Base-by-base conservation (phyloP, 2,329 filamentous ascomycete species). In the Pseudogymnoascus sp. region DNA sequence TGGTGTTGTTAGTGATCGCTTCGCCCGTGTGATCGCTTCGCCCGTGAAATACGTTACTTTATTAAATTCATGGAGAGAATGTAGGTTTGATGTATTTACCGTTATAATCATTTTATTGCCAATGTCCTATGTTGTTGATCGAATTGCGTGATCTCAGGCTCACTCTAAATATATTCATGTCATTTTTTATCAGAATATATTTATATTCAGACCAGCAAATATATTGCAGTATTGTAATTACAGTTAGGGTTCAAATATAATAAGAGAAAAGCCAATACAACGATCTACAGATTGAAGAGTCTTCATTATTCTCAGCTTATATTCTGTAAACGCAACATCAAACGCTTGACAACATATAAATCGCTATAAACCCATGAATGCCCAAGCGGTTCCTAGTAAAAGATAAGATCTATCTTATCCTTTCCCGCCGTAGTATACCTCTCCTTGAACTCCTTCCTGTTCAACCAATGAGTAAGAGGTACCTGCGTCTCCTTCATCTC, bases 401-500 rank as follows among this genome's bases (percentile, higher is more conserved):
- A 76, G 68, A 61, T 77, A 61, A 34, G 33, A 76, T 72, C 61
- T 77, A 73, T 41, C 79, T 38, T 70, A 67, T 77, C 79, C 66
- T 83, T 79, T 61, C 80, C 76, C 59, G 79, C 79, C 21, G 69
- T 70, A 30, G 73, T 77, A 68, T 90, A 95, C 63, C 84, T 79
- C 57, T 84, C 83, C 71, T 84, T 86, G 66, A 96, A 80, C 67
- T 89, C 85, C 13, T 82, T 76, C 60, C 84, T 79, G 33, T 85
- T 81, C 57, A 99, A 75, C 70, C 95, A 83, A 63, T 83, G 81
- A 48, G 90, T 82, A 55, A 97, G 79, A 5, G 90, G 89, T 68
- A 91, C 79, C 76, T 92, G 86, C 0, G 90, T 90, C 63, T 99
- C 94, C 72, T 89, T 90, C 90, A 97, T 96, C 70, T 97, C 94